Conservation (phyloP, 2,329 filamentous ascomycete genomes). For the Penicillium sp. region DNA sequence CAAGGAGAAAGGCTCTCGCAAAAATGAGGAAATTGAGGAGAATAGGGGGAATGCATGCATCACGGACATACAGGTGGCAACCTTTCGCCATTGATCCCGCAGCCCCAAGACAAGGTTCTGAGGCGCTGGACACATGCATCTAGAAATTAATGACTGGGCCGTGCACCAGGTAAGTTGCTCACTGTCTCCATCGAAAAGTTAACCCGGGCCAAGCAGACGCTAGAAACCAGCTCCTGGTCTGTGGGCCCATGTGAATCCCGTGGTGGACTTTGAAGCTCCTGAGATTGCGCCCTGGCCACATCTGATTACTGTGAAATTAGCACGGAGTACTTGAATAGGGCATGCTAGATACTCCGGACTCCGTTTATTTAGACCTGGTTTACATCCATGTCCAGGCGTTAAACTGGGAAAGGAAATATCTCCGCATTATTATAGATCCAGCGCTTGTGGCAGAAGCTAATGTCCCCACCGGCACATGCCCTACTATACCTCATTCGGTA, state of each 20-base stretch:
- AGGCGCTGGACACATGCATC: neutral
- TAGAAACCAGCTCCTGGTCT: neutral
- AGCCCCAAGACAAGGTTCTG: neutral
- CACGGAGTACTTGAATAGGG: too few species aligned
- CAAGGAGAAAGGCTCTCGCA: too few species aligned
- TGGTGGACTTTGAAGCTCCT: neutral
- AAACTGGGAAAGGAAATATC: constrained; percentile 14
- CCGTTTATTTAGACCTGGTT: neutral
- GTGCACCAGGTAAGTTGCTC: neutral
- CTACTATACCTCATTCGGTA: constrained; percentile 9
- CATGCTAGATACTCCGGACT: neutral
- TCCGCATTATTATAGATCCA: constrained; percentile 15
- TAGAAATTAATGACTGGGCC: neutral
- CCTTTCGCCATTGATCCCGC: too few species aligned
- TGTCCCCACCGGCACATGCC: constrained; percentile 10
- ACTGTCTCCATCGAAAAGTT: constrained; percentile 18
- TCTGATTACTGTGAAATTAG: too few species aligned
- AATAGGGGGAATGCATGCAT: too few species aligned
- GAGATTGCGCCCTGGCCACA: neutral
- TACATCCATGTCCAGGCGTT: neutral
- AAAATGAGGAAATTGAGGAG: too few species aligned
- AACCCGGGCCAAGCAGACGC: constrained; percentile 11
- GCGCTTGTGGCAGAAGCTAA: constrained; percentile 16
- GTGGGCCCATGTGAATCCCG: too few species aligned
- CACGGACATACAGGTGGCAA: neutral